These are phyloP conservation scores for Aphanomyces astaci DNA, from an alignment of 352 stramenopile genomes.

Conservation along the genomic window DNA sequence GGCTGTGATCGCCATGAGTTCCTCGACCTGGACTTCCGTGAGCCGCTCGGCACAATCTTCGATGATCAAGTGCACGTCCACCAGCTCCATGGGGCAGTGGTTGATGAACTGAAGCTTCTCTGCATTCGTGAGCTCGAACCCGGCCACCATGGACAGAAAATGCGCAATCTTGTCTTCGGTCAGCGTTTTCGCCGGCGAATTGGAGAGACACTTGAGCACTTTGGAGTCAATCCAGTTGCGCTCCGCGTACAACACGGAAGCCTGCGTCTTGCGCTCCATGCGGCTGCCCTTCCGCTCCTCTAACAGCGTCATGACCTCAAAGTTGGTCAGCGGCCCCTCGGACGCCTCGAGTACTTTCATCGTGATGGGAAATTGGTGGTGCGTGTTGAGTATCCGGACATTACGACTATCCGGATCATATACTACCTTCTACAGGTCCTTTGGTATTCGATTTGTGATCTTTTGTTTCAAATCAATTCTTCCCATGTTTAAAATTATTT, in stretches of 20 bases:
- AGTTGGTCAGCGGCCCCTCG: conserved; percentile 70
- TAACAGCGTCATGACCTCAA: conserved; percentile 72
- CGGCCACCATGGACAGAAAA: conserved; percentile 46
- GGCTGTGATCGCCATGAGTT: conserved; percentile 60
- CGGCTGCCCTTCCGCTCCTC: conserved; percentile 71
- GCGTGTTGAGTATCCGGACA: neutral
- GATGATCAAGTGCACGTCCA: conserved; percentile 78
- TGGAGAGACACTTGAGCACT: conserved; percentile 76
- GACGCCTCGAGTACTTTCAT: conserved; percentile 84
- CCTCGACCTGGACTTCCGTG: conserved; percentile 63
- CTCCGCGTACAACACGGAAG: conserved; percentile 54
- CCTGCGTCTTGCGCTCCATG: conserved; percentile 64
- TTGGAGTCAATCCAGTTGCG: conserved; percentile 88
- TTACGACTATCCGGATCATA: neutral
- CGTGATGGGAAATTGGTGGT: neutral
- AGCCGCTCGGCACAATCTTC: conserved; percentile 78
- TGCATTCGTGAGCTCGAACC: conserved; percentile 44
- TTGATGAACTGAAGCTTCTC: conserved; percentile 85
- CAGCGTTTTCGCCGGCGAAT: conserved; percentile 50
- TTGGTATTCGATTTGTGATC: too few relatives aligned
- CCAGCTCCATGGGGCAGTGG: conserved; percentile 69
- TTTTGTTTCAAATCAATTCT: neutral
- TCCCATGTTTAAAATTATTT: neutral
- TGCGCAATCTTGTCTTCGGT: conserved; percentile 42
- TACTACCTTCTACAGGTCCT: too few relatives aligned